Conservation (phyloP, 1,284 basidiomycete species). For the Vanrija sp. region DNA sequence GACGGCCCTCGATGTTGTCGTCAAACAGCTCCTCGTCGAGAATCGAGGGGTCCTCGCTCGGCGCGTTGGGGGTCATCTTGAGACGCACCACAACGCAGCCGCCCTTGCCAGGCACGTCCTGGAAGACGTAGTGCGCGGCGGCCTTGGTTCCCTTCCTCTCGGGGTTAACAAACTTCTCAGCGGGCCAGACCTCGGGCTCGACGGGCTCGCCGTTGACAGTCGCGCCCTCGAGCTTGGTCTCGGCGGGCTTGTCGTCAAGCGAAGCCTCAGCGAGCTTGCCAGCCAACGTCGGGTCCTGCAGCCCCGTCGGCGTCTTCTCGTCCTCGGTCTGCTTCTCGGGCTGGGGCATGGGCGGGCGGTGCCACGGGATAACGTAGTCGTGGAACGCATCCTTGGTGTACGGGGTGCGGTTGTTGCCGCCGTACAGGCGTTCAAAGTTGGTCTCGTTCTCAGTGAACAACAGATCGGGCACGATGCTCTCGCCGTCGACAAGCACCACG, state of each 20-base stretch:
- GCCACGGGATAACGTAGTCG: constrained; percentile 84
- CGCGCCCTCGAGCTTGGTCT: constrained; percentile 21
- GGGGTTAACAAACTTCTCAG: constrained; percentile 70
- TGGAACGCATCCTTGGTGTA: constrained; percentile 99
- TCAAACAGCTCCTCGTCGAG: constrained; percentile 90
- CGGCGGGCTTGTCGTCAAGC: constrained; percentile 34
- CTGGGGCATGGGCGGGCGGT: constrained; percentile 59
- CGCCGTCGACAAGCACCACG: constrained; percentile 60
- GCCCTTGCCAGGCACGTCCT: constrained; percentile 79
- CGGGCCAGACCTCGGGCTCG: constrained; percentile 9
- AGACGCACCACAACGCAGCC: constrained; percentile 94
- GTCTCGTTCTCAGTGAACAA: constrained; percentile 97
- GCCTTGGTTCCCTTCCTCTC: constrained; percentile 85
- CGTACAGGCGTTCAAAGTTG: constrained; percentile 87
- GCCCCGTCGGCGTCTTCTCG: constrained; percentile 19
- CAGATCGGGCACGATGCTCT: constrained; percentile 71
- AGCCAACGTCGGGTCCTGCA: constrained; percentile 8
- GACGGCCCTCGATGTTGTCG: constrained; percentile 77
- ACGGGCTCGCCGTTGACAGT: constrained; percentile 4
- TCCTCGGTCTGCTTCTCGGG: constrained; percentile 7
- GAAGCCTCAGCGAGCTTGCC: constrained; percentile 13
- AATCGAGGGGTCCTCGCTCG: constrained; percentile 70
- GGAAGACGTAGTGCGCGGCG: constrained; percentile 85
- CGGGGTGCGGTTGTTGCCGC: constrained; percentile 72
- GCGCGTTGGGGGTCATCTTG: constrained; percentile 77